Evolutionary conservation across 75 land plant species (phyloP).

Genomic region (Larix kaempferi): DNA sequence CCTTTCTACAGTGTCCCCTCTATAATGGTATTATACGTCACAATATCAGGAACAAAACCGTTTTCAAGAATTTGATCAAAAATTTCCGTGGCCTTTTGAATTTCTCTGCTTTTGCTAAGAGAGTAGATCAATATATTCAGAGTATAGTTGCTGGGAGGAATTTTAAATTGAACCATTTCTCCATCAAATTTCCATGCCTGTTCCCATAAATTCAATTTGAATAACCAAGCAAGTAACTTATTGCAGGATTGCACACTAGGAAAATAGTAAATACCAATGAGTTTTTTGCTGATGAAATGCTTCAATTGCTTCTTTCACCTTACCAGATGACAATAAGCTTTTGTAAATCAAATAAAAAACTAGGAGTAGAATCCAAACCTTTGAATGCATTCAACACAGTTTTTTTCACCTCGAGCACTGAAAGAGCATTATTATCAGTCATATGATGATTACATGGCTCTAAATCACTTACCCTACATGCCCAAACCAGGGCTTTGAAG

Average conservation of each 20-base stretch:
- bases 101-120: slow-evolving; percentile 3
- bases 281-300: slow-evolving; percentile 4
- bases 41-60: slow-evolving; percentile 11
- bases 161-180: background rate
- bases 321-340: background rate
- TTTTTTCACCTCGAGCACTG: background rate
- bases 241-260: slow-evolving; percentile 8
- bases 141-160: slow-evolving; percentile 6
- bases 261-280: slow-evolving; percentile 1
- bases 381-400: slow-evolving; percentile 2
- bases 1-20: slow-evolving; percentile 5
- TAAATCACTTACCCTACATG: background rate
- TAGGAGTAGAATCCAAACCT: slow-evolving; percentile 8
- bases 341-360: slow-evolving; percentile 4
- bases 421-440: background rate
- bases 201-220: slow-evolving; percentile 9
- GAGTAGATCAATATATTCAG: slow-evolving; percentile 7
- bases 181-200: slow-evolving; percentile 7
- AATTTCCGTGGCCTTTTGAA: slow-evolving; percentile 7
- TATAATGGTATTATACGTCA: slow-evolving; percentile 7
- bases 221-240: background rate
- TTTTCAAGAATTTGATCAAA: background rate
- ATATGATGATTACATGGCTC: background rate
- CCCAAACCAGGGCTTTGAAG: slow-evolving; percentile 5
- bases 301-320: slow-evolving; percentile 6